Conservation (phyloP, 169 alveolate species). For the Plasmodium ovale region DNA sequence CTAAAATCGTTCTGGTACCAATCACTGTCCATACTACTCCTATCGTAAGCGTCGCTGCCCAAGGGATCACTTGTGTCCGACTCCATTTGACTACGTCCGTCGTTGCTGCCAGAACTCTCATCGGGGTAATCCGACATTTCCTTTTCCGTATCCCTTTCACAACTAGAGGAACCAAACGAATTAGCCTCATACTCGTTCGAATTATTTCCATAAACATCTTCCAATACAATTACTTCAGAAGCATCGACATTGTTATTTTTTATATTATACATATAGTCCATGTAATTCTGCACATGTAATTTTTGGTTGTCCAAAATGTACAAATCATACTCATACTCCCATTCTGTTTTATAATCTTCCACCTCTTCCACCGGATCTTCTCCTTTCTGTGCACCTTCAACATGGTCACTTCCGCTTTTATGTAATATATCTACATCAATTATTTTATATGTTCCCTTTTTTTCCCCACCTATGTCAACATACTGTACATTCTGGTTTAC, state of each 20-base stretch:
- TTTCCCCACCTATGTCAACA: constrained; percentile 31
- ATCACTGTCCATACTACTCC: neutral
- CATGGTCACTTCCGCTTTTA: neutral
- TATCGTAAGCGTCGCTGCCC: neutral
- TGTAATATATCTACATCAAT: constrained; percentile 58
- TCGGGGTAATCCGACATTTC: constrained; percentile 77
- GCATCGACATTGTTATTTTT: constrained; percentile 55
- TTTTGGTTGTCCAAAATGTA: constrained; percentile 59
- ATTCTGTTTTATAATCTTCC: neutral
- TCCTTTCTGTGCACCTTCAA: neutral
- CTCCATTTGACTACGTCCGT: constrained; percentile 3
- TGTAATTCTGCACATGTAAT: constrained; percentile 41
- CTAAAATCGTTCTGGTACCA: neutral
- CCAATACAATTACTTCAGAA: constrained; percentile 57
- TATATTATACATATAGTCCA: constrained; percentile 57
- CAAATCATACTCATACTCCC: constrained; percentile 55
- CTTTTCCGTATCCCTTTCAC: constrained; percentile 44
- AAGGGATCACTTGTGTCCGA: neutral
- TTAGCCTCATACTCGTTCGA: constrained; percentile 42
- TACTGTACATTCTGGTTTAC: constrained; percentile 62
- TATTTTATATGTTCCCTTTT: constrained; percentile 61
- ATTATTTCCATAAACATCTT: constrained; percentile 56
- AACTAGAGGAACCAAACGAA: constrained; percentile 45
- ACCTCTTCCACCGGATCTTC: neutral
- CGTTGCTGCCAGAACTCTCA: constrained; percentile 28